phyloP scores from a whole-genome alignment of 345 rosid species.

The Lepidium africanum region DNA sequence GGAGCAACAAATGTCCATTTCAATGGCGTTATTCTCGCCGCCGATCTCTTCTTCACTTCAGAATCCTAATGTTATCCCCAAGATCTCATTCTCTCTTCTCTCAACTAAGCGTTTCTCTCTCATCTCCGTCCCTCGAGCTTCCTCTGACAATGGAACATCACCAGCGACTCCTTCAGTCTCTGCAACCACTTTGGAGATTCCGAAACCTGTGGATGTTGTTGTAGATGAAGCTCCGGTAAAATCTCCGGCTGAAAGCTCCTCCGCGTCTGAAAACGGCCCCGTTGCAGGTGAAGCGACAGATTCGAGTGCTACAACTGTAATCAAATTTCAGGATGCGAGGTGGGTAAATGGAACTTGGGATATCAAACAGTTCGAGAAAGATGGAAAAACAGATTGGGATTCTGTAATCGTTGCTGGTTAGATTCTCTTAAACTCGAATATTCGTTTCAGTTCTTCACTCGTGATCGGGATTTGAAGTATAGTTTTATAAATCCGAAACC shows the following conservation, averaged over 20 bases:
- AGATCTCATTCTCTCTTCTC: constrained; percentile 28
- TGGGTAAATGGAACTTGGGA: constrained; percentile 97
- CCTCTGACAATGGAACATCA: constrained; percentile 49
- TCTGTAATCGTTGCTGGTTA: constrained; percentile 91
- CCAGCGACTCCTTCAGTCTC: constrained; percentile 34
- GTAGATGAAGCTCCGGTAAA: background rate
- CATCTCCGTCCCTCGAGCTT: constrained; percentile 33
- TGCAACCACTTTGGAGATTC: constrained; percentile 19
- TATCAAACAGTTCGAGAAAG: constrained; percentile 66
- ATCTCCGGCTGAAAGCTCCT: constrained; percentile 2
- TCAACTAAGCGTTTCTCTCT: constrained; percentile 33
- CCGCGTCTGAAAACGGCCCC: constrained; percentile 21
- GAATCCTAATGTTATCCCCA: constrained; percentile 32
- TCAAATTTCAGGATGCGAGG: constrained; percentile 46
- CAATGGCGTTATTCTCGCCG: constrained; percentile 55
- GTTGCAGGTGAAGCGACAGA: constrained; percentile 10
- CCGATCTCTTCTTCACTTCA: constrained; percentile 30
- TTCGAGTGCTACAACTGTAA: constrained; percentile 12
- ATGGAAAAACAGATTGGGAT: constrained; percentile 79
- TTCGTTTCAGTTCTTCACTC: background rate
- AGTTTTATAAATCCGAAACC: too few species aligned
- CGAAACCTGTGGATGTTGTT: constrained; percentile 4
- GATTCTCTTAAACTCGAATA: background rate
- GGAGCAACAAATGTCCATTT: constrained; percentile 35
- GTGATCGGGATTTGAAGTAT: too few species aligned